Evolutionary conservation across 768 basidiomycete genomes (phyloP).

Genomic region (Calocera cornea): DNA sequence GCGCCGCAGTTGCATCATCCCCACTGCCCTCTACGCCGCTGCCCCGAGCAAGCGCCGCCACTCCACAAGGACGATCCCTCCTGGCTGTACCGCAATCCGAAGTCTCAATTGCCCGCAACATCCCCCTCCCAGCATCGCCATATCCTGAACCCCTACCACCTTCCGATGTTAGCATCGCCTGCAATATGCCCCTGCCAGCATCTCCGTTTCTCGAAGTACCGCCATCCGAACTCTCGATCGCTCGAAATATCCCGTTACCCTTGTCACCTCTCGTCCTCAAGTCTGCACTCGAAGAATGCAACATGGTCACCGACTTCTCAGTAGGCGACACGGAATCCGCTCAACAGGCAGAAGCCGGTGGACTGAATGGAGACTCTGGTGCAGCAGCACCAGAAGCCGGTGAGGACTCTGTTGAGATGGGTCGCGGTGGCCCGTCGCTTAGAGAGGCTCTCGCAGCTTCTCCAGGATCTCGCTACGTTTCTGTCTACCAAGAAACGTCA

Average conservation of each 20-base stretch:
- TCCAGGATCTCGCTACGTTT: neutral
- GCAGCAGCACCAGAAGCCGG: neutral
- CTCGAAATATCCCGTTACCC: neutral
- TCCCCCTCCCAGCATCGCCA: neutral
- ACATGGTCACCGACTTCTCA: too few relatives aligned
- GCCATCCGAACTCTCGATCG: neutral
- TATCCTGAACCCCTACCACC: neutral
- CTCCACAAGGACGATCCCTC: too few relatives aligned
- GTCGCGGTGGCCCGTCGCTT: neutral
- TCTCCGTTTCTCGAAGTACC: neutral
- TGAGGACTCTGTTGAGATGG: neutral
- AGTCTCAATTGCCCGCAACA: neutral
- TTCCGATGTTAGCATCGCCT: neutral
- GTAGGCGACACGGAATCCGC: too few relatives aligned
- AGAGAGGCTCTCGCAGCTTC: neutral
- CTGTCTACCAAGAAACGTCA: neutral
- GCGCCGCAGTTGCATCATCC: too few relatives aligned
- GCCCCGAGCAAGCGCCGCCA: too few relatives aligned
- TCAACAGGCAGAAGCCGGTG: too few relatives aligned
- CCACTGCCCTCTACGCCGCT: too few relatives aligned
- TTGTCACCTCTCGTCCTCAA: neutral
- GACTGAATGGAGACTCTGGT: neutral
- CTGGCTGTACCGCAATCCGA: neutral
- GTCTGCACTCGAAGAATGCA: neutral
- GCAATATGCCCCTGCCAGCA: neutral